Evolutionary conservation across 31 red algal genomes (phyloP).

Genomic region (Asparagopsis taxiformis): DNA sequence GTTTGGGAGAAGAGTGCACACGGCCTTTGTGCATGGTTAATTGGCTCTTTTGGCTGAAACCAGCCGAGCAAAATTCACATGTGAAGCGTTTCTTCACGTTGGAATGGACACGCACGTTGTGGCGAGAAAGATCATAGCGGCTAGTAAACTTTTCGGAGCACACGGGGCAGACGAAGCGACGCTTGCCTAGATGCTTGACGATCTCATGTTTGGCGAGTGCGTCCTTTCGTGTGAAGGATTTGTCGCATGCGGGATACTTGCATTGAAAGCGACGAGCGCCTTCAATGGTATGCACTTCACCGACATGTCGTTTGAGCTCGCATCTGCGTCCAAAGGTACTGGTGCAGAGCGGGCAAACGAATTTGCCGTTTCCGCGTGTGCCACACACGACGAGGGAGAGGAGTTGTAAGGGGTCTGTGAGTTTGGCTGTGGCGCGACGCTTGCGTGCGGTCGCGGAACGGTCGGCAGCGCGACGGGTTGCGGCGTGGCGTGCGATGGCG

Average conservation of each 20-base stretch:
- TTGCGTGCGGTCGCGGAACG: neutral
- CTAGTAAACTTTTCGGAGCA: constrained; percentile 24
- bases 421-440: constrained; percentile 2
- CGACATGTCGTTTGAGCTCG: constrained; percentile 16
- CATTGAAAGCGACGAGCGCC: constrained; percentile 20
- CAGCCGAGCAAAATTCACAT: constrained; percentile 19
- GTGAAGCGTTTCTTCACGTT: constrained; percentile 22
- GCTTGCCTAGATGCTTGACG: constrained; percentile 19
- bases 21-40: constrained; percentile 38
- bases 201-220: constrained; percentile 12
- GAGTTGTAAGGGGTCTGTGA: constrained; percentile 2
- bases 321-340: constrained; percentile 13
- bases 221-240: constrained; percentile 7
- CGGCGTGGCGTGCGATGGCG: neutral
- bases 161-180: constrained; percentile 7
- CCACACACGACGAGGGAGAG: constrained; percentile 5
- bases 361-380: neutral
- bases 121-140: constrained; percentile 18
- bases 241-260: neutral
- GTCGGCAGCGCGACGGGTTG: neutral
- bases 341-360: constrained; percentile 10
- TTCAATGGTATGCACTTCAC: constrained; percentile 10
- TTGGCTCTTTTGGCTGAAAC: constrained; percentile 35
- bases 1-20: constrained; percentile 19
- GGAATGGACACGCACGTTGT: constrained; percentile 26